Percentiles rank a stretch among this genome's conserved stretches.
Evolutionary conservation across 2,329 filamentous ascomycete genomes (phyloP).

Genomic region (Lithohypha guttulata): DNA sequence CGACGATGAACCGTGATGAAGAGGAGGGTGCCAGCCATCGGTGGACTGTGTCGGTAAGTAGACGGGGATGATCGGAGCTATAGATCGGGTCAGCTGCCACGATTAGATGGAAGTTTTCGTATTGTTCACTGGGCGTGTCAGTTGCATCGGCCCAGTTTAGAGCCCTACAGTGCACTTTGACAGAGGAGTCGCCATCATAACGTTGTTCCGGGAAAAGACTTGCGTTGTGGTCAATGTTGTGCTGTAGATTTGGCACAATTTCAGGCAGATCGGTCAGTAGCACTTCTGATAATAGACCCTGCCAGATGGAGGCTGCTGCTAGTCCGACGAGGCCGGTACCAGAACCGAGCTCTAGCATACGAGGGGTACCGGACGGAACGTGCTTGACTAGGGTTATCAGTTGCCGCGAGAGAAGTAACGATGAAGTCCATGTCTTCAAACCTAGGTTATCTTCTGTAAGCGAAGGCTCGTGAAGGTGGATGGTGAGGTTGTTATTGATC

Average conservation of each 20-base stretch:
- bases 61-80: slow-evolving; percentile 65
- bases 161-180: slow-evolving; percentile 43
- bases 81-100: slow-evolving; percentile 82
- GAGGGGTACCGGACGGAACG: slow-evolving; percentile 17
- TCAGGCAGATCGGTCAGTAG: slow-evolving; percentile 70
- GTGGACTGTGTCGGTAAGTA: slow-evolving; percentile 61
- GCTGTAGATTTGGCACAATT: slow-evolving; percentile 72
- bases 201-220: slow-evolving; percentile 29
- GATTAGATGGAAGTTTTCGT: slow-evolving; percentile 50
- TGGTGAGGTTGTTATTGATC: slow-evolving; percentile 45
- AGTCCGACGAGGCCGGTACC: slow-evolving; percentile 88
- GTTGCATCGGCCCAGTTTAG: slow-evolving; percentile 56
- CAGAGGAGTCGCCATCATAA: slow-evolving; percentile 22
- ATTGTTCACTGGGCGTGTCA: slow-evolving; percentile 22
- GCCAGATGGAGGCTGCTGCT: slow-evolving; percentile 64
- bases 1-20: slow-evolving; percentile 59
- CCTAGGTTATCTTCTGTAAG: slow-evolving; percentile 81
- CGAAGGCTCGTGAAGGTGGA: slow-evolving; percentile 74
- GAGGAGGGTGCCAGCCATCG: slow-evolving; percentile 50
- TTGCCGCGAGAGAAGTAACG: slow-evolving; percentile 69
- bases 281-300: slow-evolving; percentile 53
- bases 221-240: slow-evolving; percentile 59
- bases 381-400: slow-evolving; percentile 36
- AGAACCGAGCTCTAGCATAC: slow-evolving; percentile 68
- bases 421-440: slow-evolving; percentile 91